Base-by-base conservation (phyloP, 2,329 filamentous ascomycete genomes). In the Pseudomassariella vexata region DNA sequence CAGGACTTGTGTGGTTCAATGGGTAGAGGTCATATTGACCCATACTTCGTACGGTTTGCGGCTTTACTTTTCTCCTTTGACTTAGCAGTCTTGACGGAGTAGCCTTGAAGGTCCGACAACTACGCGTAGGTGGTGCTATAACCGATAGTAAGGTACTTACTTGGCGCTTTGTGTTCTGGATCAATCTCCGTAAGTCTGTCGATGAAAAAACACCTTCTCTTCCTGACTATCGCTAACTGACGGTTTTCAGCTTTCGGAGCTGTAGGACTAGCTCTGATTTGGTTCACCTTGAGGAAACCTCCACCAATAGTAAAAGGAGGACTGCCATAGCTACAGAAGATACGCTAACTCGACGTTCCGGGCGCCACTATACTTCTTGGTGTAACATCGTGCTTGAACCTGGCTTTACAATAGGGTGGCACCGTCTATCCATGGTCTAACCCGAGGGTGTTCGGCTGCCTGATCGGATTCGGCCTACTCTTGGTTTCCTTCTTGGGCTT, bases 331-430 rank as follows among this genome's bases (percentile, higher is more conserved):
- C 24, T 19, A n/a, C 15, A 32, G 15, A 32, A 32, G 16, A 17
- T 32, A 3, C 20, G 30, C 4, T 15, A 25, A 11, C 14, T 32
- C 10, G 30, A 21, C 19, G 25, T 32, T 14, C 22, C 30, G 18
- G 30, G 30, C 21, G 30, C 30, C n/a, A 6, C 11, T 12, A 5
- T 32, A 16, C 30, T 32, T 2, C 22, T 32, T 2, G 30, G 30
- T 19, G 30, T 22, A 19, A 32, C 21, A 19, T 16, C 3, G 2
- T 40, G 45, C 8, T 27, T 50, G 3, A 40, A 48, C 5, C 31
- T 51, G 2, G 45, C 45, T 19, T 31, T 51, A 4, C 46, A 51
- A 24, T 48, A 44, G 39, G 48, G 48, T 2, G 48, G 44, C 1
- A 35, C 38, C 2, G 34, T 45, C 4, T 29, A 51, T 22, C 22